Base-by-base conservation (phyloP, 2,329 filamentous ascomycete species). In the Ceratocystis cubensis region DNA sequence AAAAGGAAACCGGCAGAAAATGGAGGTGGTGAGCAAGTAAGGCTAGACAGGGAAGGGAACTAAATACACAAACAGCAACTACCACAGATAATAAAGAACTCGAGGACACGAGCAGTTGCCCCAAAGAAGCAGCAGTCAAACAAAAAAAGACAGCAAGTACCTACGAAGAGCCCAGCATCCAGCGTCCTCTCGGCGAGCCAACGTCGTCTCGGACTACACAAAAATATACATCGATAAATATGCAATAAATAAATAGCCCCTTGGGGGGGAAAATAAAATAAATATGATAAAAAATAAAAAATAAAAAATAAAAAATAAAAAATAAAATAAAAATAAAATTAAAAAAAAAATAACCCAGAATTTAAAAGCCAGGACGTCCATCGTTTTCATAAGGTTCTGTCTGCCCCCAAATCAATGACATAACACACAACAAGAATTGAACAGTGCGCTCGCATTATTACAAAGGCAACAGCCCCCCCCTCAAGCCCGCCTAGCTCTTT, bases 1-100 rank as follows among this genome's bases (percentile, higher is more conserved):
- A 61, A 44, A 46, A 64, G 61, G 45, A 56, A 37, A 30, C 22
- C 50, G 65, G 30, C 59, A 57, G 44, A 44, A 59, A 57, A 61
- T 59, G 61, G 30, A 63, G 30, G 62, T 66, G 64, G 59, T 56
- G 62, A 65, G 64, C 46, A 45, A 28, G 33, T 50, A 62, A 41
- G 33, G 30, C 22, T 63, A 22, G 59, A 63, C 30, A 20, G 44
- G 44, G 20, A 20, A 41, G 37, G 33, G 3, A 41, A 67, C 33
- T 3, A 57, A 57, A 44, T 44, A 59, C 50, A 65, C 48, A 62
- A 41, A 33, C 33, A 63, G 61, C 48, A 64, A 64, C 45, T 66
- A 45, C 30, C 53, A 20, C 22, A 65, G 45, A 62, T 65, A 67
- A 67, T 65, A 67, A 61, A 63, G 56, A 62, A 30, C 22, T 50